Evolutionary conservation across 2,329 filamentous ascomycete species (phyloP), one percentile per base, ranked within the genome.

Genomic region (Fusarium euwallaceae): DNA sequence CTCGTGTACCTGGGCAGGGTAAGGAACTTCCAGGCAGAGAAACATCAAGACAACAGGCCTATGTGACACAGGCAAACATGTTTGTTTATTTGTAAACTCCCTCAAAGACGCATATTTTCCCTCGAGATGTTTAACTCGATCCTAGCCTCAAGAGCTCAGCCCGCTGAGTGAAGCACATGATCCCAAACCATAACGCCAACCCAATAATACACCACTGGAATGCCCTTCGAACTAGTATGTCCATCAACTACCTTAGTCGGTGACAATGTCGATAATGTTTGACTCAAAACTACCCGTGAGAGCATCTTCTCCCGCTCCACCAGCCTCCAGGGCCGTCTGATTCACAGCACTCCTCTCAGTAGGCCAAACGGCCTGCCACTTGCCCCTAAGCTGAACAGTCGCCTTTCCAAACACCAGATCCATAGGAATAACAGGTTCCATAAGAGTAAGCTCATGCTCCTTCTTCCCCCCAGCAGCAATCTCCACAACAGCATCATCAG

Each of bases 401-500:
- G 80, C 79, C 65, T 76, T 83, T 3, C 78, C 79, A 36, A 67
- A 70, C 36, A 86, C 78, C 64, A 78, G 75, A 14, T 82, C 81
- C 34, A 82, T 66, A 2, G 83, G 80, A 16, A 86, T 79, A 4
- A 83, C 72, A 4, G 81, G 80, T 24, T 81, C 83, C 37, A 79
- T 80, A n/a, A 87, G 76, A 22, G 82, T 77, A 11, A 86, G 67
- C 56, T 83, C 81, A 32, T 81, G 80, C 67, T 79, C 78, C 20
- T 72, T 73, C 32, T 78, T 83, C 70, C 81, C 78, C 1, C 85
- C 84, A 8, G 85, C 78, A 29, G 74, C 80, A 41, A 87, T 80
- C 36, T 82, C 83, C 69, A 86, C 72, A 34, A 86, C 79, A 4
- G 80, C 80, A 3, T 86, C 83, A 14, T 74, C 76, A 6, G 71